Evolutionary conservation across 2,329 filamentous ascomycete genomes (phyloP).

Genomic region (Phyllosticta paracitricarpa): DNA sequence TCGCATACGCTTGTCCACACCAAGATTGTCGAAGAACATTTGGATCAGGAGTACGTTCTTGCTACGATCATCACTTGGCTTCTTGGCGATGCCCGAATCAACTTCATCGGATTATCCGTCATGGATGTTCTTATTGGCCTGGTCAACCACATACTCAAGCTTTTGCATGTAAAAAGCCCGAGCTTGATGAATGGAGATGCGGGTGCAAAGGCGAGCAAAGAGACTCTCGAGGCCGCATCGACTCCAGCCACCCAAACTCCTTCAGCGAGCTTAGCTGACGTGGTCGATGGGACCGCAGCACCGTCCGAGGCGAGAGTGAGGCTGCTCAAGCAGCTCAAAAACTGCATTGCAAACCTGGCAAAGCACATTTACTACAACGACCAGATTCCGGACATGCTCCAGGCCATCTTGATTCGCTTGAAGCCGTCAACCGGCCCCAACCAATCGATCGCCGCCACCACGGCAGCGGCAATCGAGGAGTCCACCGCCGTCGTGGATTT

Average conservation of each 20-base stretch:
- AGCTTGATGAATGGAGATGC: constrained; percentile 24
- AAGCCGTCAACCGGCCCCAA: constrained; percentile 46
- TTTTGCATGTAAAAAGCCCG: constrained; percentile 55
- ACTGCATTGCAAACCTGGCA: constrained; percentile 80
- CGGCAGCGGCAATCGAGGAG: constrained; percentile 41
- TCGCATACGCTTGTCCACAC: constrained; percentile 65
- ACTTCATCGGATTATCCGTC: constrained; percentile 88
- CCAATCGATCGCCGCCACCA: constrained; percentile 32
- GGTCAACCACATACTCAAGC: constrained; percentile 68
- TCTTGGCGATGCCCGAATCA: constrained; percentile 69
- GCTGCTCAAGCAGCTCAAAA: constrained; percentile 61
- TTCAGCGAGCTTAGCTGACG: constrained; percentile 6
- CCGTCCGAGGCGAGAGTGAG: constrained; percentile 48
- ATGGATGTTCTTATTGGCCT: constrained; percentile 88
- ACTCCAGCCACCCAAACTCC: constrained; percentile 12
- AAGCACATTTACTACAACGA: constrained; percentile 96
- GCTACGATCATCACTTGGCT: constrained; percentile 72
- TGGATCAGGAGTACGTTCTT: constrained; percentile 65
- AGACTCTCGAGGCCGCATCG: constrained; percentile 14
- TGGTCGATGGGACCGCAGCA: constrained; percentile 12
- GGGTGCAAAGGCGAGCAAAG: constrained; percentile 7
- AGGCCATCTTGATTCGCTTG: constrained; percentile 65
- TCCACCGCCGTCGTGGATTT: constrained; percentile 39
- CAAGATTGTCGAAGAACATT: constrained; percentile 57
- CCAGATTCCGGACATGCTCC: constrained; percentile 90